Evolutionary conservation across 768 basidiomycete species (phyloP).

Genomic region (Macrolepiota albuminosa): DNA sequence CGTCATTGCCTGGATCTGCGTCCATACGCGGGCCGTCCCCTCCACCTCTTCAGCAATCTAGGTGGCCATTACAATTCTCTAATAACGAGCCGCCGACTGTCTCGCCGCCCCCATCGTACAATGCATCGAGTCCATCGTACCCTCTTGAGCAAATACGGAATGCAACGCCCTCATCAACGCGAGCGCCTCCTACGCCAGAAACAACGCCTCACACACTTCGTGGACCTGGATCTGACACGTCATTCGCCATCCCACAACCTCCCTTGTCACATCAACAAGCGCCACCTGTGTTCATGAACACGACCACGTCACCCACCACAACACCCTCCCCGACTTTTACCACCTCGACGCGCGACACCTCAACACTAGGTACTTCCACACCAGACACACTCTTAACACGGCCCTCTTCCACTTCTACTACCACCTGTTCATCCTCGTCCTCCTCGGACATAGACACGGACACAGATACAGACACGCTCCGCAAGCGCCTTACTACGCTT

Average conservation of each 20-base stretch:
- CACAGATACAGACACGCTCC: constrained; percentile 1
- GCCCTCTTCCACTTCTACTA: not conserved
- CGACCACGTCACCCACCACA: not conserved
- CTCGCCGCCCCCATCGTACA: constrained; percentile 49
- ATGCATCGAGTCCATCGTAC: not conserved
- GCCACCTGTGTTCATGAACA: not conserved
- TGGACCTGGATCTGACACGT: not conserved
- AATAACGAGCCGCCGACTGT: constrained; percentile 27
- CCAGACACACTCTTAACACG: not conserved
- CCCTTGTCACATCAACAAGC: not conserved
- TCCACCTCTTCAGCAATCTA: constrained; percentile 13
- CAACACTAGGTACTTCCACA: not conserved
- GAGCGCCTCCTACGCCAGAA: not conserved
- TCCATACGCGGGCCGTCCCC: not conserved
- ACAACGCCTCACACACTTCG: not conserved
- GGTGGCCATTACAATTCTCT: constrained; percentile 35
- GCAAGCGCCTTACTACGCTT: constrained; percentile 24
- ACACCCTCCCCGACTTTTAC: not conserved
- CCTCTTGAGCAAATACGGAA: not conserved
- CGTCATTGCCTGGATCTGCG: not conserved
- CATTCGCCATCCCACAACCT: not conserved
- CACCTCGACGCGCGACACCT: not conserved
- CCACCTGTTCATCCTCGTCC: not conserved
- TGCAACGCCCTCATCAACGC: not conserved
- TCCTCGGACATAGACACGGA: not conserved